A percentile compares a stretch with the other conserved stretches of the same genome.
These are phyloP conservation scores for Dendryphion nanum DNA, from an alignment of 2,329 filamentous ascomycete genomes.

Conservation along the genomic window DNA sequence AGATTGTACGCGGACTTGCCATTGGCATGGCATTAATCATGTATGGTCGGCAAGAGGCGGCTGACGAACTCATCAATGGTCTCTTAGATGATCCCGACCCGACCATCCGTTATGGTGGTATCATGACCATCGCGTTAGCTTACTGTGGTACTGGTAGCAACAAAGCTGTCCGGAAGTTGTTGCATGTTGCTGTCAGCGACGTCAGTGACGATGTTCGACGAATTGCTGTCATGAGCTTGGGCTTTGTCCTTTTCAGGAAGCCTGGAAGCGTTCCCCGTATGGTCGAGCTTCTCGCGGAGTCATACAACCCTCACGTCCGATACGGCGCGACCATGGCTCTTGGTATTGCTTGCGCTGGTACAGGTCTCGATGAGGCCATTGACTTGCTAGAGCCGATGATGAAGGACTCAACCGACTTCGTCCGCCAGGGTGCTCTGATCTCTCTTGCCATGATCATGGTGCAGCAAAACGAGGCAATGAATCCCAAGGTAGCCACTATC, in stretches of 20 bases:
- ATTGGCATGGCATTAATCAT: slow-evolving; percentile 98
- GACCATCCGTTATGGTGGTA: slow-evolving; percentile 91
- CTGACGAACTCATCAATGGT: slow-evolving; percentile 90
- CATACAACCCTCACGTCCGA: slow-evolving; percentile 96
- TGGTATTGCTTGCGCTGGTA: slow-evolving; percentile 96
- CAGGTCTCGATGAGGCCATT: slow-evolving; percentile 91
- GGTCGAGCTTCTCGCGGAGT: slow-evolving; percentile 97
- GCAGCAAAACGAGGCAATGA: slow-evolving; percentile 99
- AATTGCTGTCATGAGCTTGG: slow-evolving; percentile 94
- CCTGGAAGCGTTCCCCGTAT: slow-evolving; percentile 95
- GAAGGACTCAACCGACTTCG: slow-evolving; percentile 98
- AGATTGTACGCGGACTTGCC: slow-evolving; percentile 93
- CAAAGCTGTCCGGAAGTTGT: slow-evolving; percentile 92
- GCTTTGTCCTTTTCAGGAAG: slow-evolving; percentile 98
- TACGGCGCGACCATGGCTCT: slow-evolving; percentile 98
- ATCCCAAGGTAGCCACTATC: slow-evolving; percentile 88
- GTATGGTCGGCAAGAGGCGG: slow-evolving; percentile 92
- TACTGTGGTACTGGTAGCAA: slow-evolving; percentile 98
- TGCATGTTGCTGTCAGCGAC: slow-evolving; percentile 95
- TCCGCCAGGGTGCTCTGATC: slow-evolving; percentile 93
- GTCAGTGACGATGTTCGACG: slow-evolving; percentile 96
- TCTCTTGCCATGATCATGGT: slow-evolving; percentile 96
- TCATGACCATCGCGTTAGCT: slow-evolving; percentile 96
- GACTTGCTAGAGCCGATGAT: slow-evolving; percentile 98
- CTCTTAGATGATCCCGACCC: slow-evolving; percentile 92